Conservation (phyloP, 495 filamentous ascomycete genomes). For the Tuber magnatum region DNA sequence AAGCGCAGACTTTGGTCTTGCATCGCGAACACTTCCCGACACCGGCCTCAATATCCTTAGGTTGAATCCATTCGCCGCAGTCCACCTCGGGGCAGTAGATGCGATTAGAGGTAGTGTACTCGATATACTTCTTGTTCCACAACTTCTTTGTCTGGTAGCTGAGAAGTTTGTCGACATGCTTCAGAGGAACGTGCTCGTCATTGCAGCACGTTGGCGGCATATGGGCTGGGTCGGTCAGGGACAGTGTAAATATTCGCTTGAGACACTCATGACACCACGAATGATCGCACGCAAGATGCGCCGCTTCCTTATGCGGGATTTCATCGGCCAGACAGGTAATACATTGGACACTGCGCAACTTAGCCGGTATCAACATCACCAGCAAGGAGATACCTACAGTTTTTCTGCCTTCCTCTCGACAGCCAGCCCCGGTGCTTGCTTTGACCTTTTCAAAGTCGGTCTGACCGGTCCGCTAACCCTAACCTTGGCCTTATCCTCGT, state of each 20-base stretch:
- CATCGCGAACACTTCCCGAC: constrained; percentile 59
- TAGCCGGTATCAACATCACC: constrained; percentile 9
- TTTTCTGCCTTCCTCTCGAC: constrained; percentile 34
- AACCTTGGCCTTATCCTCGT: constrained; percentile 14
- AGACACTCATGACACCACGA: constrained; percentile 71
- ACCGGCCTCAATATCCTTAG: constrained; percentile 55
- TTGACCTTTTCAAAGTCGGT: constrained; percentile 24
- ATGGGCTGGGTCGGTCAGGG: constrained; percentile 63
- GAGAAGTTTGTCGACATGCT: constrained; percentile 68
- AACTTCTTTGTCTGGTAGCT: constrained; percentile 61
- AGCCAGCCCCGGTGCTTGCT: constrained; percentile 28
- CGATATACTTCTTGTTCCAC: constrained; percentile 70
- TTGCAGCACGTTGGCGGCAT: constrained; percentile 80
- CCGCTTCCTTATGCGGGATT: constrained; percentile 52
- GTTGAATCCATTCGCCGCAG: constrained; percentile 71
- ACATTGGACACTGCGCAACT: constrained; percentile 54
- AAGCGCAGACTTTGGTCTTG: constrained; percentile 63
- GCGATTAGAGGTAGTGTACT: constrained; percentile 65
- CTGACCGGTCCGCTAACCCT: constrained; percentile 13
- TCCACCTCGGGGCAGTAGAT: constrained; percentile 63
- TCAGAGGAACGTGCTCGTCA: constrained; percentile 60
- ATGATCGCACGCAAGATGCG: constrained; percentile 66
- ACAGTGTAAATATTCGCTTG: constrained; percentile 61
- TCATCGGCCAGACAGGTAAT: constrained; percentile 61
- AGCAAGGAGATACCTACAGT: constrained; percentile 25